Base-by-base conservation (phyloP, 2,329 filamentous ascomycete species). In the Aspergillus sp. region DNA sequence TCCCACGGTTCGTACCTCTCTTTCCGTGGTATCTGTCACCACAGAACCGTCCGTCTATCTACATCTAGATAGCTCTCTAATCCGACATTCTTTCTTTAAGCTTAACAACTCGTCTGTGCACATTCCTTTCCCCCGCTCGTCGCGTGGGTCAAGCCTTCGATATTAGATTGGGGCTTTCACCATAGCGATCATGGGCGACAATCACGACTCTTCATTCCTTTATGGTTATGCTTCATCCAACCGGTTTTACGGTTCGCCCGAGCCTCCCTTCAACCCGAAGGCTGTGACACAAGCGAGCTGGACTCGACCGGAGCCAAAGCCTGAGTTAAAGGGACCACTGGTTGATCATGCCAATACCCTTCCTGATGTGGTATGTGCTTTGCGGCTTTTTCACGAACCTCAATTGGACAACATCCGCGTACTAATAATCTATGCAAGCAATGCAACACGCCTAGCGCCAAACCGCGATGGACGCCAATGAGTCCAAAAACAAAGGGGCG, bases 201-300 rank as follows among this genome's bases (percentile, higher is more conserved):
- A 44, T 19, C 78, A 78, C 71, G 79, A 82, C 70, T 84, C 85
- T 75, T 91, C 91, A 58, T 95, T 89, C 80, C 83, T 94, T 76
- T 95, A 95, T 78, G 84, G 87, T 77, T 69, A 80, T 73, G 76
- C 83, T 64, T 73, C 77, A 67, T 70, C 81, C 68, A 82, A 86
- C 71, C 78, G 81, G 51, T 83, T 83, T 67, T 83, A 83, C 64
- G 76, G 73, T 54, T 78, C 74, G 67, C 81, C 83, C 79, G 73
- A 78, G 75, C 74, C 80, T 70, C 70, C 79, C n/a, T 96, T 96
- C 77, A 92, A 97, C 70, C 93, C 94, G 52, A 96, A 93, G 75
- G 90, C 90, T 61, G 84, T 92, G 52, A 93, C 92, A 21, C 85
- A 92, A 72, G 90, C 91, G 63, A 94, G 90, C 77, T 90, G 86